phyloP scores from a whole-genome alignment of 2,329 filamentous ascomycete genomes.

The Fusarium cyanostomum region DNA sequence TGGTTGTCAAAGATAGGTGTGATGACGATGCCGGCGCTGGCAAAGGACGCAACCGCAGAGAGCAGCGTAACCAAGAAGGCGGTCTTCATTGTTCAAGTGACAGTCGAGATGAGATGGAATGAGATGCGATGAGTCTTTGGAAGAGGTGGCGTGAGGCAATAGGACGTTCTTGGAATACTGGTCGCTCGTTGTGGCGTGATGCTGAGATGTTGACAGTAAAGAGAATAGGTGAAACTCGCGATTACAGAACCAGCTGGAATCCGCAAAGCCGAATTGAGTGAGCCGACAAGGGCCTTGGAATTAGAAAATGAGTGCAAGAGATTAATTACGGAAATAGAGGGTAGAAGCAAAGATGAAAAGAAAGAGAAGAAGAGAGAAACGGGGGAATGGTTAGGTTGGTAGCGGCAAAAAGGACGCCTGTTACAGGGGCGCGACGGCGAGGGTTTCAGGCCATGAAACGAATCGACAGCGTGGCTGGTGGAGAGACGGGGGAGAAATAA shows the following conservation, averaged over 20 bases:
- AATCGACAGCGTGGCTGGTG: conserved; percentile 30
- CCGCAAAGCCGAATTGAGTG: conserved; percentile 7
- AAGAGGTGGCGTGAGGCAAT: not conserved
- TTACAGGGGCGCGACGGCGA: conserved; percentile 36
- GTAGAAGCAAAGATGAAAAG: not conserved
- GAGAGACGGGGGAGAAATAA: too few species aligned
- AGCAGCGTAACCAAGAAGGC: conserved; percentile 49
- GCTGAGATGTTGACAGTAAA: not conserved
- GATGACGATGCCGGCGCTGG: conserved; percentile 63
- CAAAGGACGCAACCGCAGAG: conserved; percentile 57
- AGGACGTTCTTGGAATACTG: not conserved
- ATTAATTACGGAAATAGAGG: conserved; percentile 22
- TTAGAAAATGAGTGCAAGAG: conserved; percentile 1
- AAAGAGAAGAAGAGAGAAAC: not conserved
- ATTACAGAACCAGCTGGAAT: conserved; percentile 36
- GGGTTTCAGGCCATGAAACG: conserved; percentile 43
- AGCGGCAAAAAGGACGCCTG: conserved; percentile 28
- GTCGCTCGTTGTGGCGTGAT: conserved; percentile 14
- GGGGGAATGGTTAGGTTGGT: conserved; percentile 1
- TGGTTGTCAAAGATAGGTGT: conserved; percentile 62
- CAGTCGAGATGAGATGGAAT: not conserved
- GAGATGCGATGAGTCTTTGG: not conserved
- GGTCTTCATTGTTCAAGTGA: conserved; percentile 43
- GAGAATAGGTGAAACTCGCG: conserved; percentile 6
- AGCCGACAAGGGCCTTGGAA: conserved; percentile 13